Evolutionary conservation across 192 early-diverging fungal species (phyloP), one percentile per base, ranked within the genome.

Genomic region (Coemansia sp.): DNA sequence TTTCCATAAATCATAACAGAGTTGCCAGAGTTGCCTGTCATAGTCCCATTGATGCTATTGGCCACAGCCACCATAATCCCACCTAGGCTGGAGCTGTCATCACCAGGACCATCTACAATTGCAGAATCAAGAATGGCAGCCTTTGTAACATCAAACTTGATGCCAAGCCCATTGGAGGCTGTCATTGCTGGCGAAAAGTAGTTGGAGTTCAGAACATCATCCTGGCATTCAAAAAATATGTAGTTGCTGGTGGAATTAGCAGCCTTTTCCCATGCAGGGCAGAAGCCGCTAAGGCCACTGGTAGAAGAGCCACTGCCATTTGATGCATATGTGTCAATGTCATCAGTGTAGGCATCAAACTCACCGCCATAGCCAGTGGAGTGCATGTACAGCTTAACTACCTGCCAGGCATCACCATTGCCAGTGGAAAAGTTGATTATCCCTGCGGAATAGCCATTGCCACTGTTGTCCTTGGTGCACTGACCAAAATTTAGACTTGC

Each of bases 181-280:
- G 13, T 23, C 0, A 17, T 4, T 11, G 62, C 50, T n/a, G 62
- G 62, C 0, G 11, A 2, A 10, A 29, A 22, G 41, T 64, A 64
- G 1, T 20, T 5, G 0, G 20, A 2, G 52, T 22, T 17, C 22
- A 23, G 8, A 20, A 43, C 25, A 0, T 17, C 13, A 9, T 41
- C 10, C 38, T 64, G 62, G 29, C 17, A 5, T 0, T 36, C 11
- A 1, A 22, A 36, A 58, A 65, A 65, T 8, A 9, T 29, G 3
- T 25, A 1, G 5, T 2, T 29, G 3, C 9, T 23, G 5, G 2
- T 9, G 32, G 54, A 42, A 9, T 32, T 4, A 8, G 23, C 25
- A 22, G 54, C 55, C 20, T 45, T 48, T 3, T 36, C 13, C 63
- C 63, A 65, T 5, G 54, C 63, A 34, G 54, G 13, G 17, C 63